Conservation (phyloP, 768 basidiomycete species). For the Lentinula aciculospora region DNA sequence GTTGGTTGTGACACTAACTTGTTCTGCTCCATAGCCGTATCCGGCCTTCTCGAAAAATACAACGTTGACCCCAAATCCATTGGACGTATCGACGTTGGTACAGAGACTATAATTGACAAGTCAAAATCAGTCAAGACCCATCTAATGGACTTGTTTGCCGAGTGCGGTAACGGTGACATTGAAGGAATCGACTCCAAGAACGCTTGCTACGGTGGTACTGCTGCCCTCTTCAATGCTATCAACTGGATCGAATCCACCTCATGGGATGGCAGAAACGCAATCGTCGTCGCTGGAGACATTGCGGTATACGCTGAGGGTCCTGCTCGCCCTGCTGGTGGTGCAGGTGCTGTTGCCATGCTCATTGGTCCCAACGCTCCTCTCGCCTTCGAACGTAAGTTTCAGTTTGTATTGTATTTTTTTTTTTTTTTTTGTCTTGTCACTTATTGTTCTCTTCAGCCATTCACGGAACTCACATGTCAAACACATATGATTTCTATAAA, state of each 20-base stretch:
- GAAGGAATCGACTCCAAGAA: constrained; percentile 99
- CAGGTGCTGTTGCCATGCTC: constrained; percentile 90
- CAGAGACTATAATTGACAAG: constrained; percentile 99
- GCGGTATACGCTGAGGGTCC: constrained; percentile 96
- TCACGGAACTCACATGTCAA: constrained; percentile 95
- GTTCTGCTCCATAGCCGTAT: constrained; percentile 54
- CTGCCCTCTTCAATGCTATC: constrained; percentile 96
- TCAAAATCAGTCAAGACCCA: constrained; percentile 98
- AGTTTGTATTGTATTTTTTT: background rate
- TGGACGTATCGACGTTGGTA: constrained; percentile 96
- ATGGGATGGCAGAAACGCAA: constrained; percentile 97
- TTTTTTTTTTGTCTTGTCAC: constrained; percentile 10
- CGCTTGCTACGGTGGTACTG: constrained; percentile 98
- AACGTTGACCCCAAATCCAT: constrained; percentile 95
- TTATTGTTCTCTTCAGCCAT: constrained; percentile 52
- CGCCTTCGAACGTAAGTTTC: constrained; percentile 83
- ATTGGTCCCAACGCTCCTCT: constrained; percentile 96
- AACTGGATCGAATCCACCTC: constrained; percentile 97
- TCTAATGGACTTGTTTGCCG: constrained; percentile 96
- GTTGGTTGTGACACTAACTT: constrained; percentile 6
- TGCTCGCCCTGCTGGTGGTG: constrained; percentile 94
- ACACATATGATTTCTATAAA: constrained; percentile 99
- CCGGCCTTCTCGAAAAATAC: constrained; percentile 87
- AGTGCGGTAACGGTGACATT: constrained; percentile 90
- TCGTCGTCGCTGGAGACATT: constrained; percentile 95